Evolutionary conservation across 1,284 basidiomycete genomes (phyloP).

Genomic region (Rhodotorula sp.): DNA sequence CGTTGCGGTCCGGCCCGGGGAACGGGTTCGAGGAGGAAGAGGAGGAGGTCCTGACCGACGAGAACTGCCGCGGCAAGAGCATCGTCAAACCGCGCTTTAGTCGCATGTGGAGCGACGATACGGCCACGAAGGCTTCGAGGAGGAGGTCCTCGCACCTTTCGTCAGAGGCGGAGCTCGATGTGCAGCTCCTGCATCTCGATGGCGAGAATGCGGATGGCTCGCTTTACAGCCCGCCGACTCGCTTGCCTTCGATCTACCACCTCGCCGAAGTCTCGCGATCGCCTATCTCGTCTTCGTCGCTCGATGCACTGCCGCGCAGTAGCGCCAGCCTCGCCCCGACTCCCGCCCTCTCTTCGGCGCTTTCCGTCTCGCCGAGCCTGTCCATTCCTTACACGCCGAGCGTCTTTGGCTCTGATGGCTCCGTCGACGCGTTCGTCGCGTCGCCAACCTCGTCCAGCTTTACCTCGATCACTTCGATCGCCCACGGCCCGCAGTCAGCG

Average conservation of each 20-base stretch:
- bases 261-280: background rate
- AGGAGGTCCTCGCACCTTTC: too few relatives aligned
- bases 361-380: background rate
- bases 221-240: background rate
- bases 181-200: background rate
- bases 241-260: background rate
- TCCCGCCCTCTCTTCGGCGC: background rate
- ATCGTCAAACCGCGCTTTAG: background rate
- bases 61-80: slow-evolving; percentile 16
- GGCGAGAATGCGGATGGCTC: background rate
- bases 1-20: too few relatives aligned
- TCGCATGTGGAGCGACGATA: background rate
- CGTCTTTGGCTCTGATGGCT: background rate
- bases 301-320: too few relatives aligned
- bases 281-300: background rate
- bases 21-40: background rate
- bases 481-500: background rate
- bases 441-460: background rate
- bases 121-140: background rate
- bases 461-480: background rate
- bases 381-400: background rate
- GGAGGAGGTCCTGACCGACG: slow-evolving; percentile 12
- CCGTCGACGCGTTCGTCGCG: background rate
- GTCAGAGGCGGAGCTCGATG: background rate
- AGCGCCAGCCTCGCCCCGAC: background rate